These are phyloP conservation scores for Candida yuanshanica DNA, from an alignment of 805 yeast genomes.

Conservation along the genomic window DNA sequence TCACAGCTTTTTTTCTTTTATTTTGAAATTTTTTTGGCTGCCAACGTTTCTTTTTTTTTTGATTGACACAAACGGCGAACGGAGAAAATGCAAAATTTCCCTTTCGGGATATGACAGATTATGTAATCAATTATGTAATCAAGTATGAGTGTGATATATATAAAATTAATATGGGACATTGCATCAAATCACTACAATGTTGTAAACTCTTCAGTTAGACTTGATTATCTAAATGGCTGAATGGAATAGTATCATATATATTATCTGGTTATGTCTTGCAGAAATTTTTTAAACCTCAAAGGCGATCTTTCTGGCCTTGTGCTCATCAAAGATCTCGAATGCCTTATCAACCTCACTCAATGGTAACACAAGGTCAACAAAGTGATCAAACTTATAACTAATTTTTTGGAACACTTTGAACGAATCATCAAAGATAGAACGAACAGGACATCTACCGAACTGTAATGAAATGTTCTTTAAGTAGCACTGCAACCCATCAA, in stretches of 20 bases:
- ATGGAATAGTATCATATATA: too few species aligned
- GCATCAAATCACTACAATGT: too few species aligned
- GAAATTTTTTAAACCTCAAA: constrained; percentile 22
- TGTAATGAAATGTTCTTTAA: constrained; percentile 50
- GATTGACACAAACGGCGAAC: neutral
- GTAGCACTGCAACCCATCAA: constrained; percentile 52
- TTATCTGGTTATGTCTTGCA: too few species aligned
- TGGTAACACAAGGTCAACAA: constrained; percentile 43
- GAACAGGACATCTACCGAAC: constrained; percentile 60
- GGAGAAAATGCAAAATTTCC: neutral
- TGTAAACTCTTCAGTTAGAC: too few species aligned
- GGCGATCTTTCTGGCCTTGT: constrained; percentile 50
- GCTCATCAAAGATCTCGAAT: constrained; percentile 47
- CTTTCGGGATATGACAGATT: neutral
- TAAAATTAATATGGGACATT: too few species aligned
- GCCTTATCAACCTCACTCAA: constrained; percentile 41
- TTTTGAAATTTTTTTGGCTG: neutral
- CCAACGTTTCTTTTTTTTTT: neutral
- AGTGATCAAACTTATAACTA: constrained; percentile 40
- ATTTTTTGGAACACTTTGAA: constrained; percentile 40
- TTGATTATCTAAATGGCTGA: too few species aligned
- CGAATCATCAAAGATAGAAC: constrained; percentile 50
- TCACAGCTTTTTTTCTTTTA: neutral
- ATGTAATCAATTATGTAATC: too few species aligned
- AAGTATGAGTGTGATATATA: too few species aligned